phyloP scores from a whole-genome alignment of 2,329 filamentous ascomycete genomes.

The Gnomoniopsis smithogilvyi region DNA sequence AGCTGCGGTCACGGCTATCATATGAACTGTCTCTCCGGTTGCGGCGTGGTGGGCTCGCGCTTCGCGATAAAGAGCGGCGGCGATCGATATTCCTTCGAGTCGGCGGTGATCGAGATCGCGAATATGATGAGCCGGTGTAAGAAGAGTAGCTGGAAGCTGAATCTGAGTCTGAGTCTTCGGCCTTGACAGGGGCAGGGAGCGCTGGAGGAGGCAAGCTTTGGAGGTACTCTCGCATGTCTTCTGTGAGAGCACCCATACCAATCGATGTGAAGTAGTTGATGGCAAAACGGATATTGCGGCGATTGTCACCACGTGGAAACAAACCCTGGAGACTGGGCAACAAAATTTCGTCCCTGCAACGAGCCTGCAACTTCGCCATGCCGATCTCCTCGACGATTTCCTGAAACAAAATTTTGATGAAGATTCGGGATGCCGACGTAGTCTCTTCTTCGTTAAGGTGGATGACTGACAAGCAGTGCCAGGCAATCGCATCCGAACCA shows the following conservation, averaged over 20 bases:
- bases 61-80: constrained; percentile 32
- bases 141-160: constrained; percentile 78
- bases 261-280: constrained; percentile 99
- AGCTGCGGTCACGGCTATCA: constrained; percentile 23
- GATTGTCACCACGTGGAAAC: constrained; percentile 78
- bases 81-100: constrained; percentile 33
- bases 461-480: constrained; percentile 82
- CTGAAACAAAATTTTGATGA: constrained; percentile 96
- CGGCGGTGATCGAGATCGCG: constrained; percentile 44
- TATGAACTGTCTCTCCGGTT: constrained; percentile 12
- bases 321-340: constrained; percentile 77
- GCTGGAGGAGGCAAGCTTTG: constrained; percentile 87
- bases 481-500: constrained; percentile 82
- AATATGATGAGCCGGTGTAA: constrained; percentile 62
- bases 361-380: constrained; percentile 72
- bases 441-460: constrained; percentile 97
- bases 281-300: constrained; percentile 88
- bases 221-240: constrained; percentile 89
- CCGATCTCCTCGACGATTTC: constrained; percentile 85
- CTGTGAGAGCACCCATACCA: constrained; percentile 90
- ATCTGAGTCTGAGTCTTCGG: constrained; percentile 62
- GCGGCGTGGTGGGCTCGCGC: constrained; percentile 24
- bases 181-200: constrained; percentile 62
- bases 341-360: constrained; percentile 75
- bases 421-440: constrained; percentile 93